These are phyloP conservation scores for Saturnispora galanensis DNA, from an alignment of 805 yeast genomes.

Conservation along the genomic window DNA sequence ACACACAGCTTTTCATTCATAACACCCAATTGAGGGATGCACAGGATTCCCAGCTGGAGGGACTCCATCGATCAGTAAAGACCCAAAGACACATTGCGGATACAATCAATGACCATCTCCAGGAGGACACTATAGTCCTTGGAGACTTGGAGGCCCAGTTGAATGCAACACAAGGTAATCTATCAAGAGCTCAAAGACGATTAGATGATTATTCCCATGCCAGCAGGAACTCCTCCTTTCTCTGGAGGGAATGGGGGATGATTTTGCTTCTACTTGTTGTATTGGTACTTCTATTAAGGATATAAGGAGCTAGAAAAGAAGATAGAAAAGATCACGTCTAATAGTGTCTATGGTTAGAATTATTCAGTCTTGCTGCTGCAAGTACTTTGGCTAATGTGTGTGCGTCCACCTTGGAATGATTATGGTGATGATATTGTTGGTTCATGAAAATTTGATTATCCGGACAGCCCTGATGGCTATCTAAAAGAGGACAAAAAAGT, in stretches of 20 bases:
- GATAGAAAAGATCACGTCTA: background rate
- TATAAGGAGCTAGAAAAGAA: background rate
- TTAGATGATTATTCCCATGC: slow-evolving; percentile 29
- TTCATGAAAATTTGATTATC: background rate
- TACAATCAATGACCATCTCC: slow-evolving; percentile 38
- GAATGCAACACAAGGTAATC: slow-evolving; percentile 31
- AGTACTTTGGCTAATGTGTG: slow-evolving; percentile 6
- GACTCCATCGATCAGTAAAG: slow-evolving; percentile 33
- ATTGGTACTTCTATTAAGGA: slow-evolving; percentile 31
- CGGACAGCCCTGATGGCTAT: background rate
- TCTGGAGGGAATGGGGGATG: slow-evolving; percentile 37
- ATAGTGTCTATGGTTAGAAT: background rate
- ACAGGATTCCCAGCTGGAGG: slow-evolving; percentile 36
- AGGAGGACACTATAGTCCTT: slow-evolving; percentile 38
- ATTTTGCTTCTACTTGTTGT: slow-evolving; percentile 36
- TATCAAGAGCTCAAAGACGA: slow-evolving; percentile 33
- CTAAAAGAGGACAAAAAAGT: slow-evolving; percentile 7
- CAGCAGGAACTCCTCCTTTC: background rate
- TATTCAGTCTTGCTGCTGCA: slow-evolving; percentile 4
- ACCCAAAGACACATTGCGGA: slow-evolving; percentile 37
- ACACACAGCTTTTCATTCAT: slow-evolving; percentile 24
- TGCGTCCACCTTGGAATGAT: slow-evolving; percentile 5
- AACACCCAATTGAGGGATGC: slow-evolving; percentile 38
- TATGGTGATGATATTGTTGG: background rate
- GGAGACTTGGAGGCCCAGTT: slow-evolving; percentile 42